These are phyloP conservation scores for Chlorella vulgaris DNA, from an alignment of 139 green algal genomes.

Conservation along the genomic window DNA sequence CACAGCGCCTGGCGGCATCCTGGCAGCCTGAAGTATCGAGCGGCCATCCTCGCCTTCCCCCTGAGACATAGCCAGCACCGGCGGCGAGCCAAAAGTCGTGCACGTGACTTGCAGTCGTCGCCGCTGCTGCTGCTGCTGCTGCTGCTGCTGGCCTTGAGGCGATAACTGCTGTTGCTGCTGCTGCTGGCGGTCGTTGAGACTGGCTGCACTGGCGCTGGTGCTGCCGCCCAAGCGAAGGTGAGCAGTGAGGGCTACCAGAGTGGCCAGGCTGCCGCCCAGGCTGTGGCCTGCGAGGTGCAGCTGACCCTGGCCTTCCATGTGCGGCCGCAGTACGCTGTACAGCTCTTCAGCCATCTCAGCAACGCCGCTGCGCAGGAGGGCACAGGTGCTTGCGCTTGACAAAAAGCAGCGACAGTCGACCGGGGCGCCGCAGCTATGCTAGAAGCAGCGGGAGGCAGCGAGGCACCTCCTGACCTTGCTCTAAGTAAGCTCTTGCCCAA, in stretches of 20 bases:
- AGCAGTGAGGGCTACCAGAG: constrained; percentile 41
- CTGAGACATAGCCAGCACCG: constrained; percentile 55
- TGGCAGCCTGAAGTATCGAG: constrained; percentile 39
- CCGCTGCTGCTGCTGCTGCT: neutral
- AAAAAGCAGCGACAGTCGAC: no score
- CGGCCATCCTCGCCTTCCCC: constrained; percentile 7
- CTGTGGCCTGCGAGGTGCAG: constrained; percentile 64
- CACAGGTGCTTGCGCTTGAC: no score
- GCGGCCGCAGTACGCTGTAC: constrained; percentile 7
- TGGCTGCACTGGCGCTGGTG: neutral
- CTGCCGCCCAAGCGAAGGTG: constrained; percentile 18
- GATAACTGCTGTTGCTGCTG: neutral
- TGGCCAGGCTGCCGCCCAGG: constrained; percentile 61
- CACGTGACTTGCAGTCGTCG: neutral
- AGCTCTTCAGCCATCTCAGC: constrained; percentile 36
- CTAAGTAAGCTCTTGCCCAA: no score
- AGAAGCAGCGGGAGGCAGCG: no score
- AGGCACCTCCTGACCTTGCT: no score
- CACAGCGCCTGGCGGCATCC: constrained; percentile 14
- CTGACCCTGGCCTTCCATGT: neutral
- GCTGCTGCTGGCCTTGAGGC: neutral
- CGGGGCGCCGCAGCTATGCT: no score
- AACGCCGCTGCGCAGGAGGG: constrained; percentile 34
- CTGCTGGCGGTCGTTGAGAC: constrained; percentile 5
- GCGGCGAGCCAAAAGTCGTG: constrained; percentile 68